These are phyloP conservation scores for Viridothelium virens DNA, from an alignment of 495 filamentous ascomycete species.

Conservation along the genomic window DNA sequence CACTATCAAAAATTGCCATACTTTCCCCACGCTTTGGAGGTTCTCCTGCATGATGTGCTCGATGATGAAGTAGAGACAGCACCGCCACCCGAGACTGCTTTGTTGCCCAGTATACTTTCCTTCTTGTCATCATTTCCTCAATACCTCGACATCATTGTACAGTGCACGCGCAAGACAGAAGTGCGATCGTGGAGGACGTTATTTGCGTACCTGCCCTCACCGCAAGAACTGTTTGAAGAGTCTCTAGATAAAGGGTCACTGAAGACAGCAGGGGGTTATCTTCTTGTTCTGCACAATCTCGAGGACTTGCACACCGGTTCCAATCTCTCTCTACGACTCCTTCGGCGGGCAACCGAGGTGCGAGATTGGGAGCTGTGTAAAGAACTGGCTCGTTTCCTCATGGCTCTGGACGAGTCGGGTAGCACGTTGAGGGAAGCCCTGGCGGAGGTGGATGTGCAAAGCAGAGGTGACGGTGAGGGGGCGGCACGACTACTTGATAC, in stretches of 20 bases:
- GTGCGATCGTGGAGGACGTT: slow-evolving; percentile 90
- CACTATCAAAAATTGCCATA: slow-evolving; percentile 79
- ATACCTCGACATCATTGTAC: slow-evolving; percentile 91
- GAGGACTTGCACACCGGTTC: slow-evolving; percentile 73
- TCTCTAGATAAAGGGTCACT: slow-evolving; percentile 73
- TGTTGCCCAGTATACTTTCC: slow-evolving; percentile 78
- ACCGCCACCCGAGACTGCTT: slow-evolving; percentile 48
- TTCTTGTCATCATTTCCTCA: slow-evolving; percentile 83
- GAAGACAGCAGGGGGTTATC: slow-evolving; percentile 92
- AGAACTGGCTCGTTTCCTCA: slow-evolving; percentile 85
- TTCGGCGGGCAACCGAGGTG: slow-evolving; percentile 72
- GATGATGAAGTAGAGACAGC: slow-evolving; percentile 85
- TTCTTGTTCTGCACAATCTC: slow-evolving; percentile 90
- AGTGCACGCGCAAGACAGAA: slow-evolving; percentile 96
- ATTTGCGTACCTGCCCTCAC: slow-evolving; percentile 80
- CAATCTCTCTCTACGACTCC: slow-evolving; percentile 65
- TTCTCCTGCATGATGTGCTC: slow-evolving; percentile 85
- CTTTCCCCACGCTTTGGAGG: slow-evolving; percentile 85
- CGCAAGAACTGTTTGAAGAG: slow-evolving; percentile 86
- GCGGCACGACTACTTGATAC: background rate
- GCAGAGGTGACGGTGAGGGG: background rate
- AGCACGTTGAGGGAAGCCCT: slow-evolving; percentile 73
- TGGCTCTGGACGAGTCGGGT: slow-evolving; percentile 81
- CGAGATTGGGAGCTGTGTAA: slow-evolving; percentile 96
- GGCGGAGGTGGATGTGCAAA: slow-evolving; percentile 25